Base-by-base conservation (phyloP, 1,284 basidiomycete species). In the Leccinum cinnamomeum region DNA sequence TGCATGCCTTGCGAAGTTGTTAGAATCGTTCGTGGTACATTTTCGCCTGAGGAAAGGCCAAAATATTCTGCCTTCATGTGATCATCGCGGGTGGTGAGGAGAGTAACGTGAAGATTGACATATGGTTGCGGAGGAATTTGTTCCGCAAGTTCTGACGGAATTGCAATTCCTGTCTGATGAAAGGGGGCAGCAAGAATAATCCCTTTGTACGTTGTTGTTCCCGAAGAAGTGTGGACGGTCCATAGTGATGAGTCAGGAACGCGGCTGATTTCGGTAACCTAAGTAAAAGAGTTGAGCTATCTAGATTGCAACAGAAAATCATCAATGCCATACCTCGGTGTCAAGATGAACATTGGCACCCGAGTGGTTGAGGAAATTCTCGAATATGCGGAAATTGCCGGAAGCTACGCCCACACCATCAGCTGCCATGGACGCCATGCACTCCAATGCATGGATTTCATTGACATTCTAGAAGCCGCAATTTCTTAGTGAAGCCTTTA, bases 361-460 rank as follows among this genome's bases (percentile, higher is more conserved):
- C 7, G 91, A 91, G 11, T 80, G 79, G 8, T 84, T 79, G 44
- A 96, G 73, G 78, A 98, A 95, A 54, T 86, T 76, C 66, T 94
- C 87, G 72, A 98, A 98, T 51, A 98, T 82, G 67, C 85, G 84
- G 75, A 84, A 92, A 76, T 98, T 98, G 2, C 97, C 97, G 2
- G 91, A 89, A 64, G 81, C 77, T 56, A 98, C 84, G 14, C 83
- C 81, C 1, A 79, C 93, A 5, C 89, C 88, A 0, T 73, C 78
- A 0, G 94, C 83, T 2, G 93, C 93, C 76, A 98, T 80, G 7
- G 89, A 90, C 60, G 83, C 83, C 16, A 86, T 75, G 1, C 90
- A 92, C 58, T 87, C 94, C 20, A 98, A 79, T 0, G 86, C 93
- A 70, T 98, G 94, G 7, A 98, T 91, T 25, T 80, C 68, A 69